A percentile compares a stretch with the other conserved stretches of the same genome.
phyloP scores from a whole-genome alignment of 1,284 basidiomycete genomes.

The Moniliophthora roreri region DNA sequence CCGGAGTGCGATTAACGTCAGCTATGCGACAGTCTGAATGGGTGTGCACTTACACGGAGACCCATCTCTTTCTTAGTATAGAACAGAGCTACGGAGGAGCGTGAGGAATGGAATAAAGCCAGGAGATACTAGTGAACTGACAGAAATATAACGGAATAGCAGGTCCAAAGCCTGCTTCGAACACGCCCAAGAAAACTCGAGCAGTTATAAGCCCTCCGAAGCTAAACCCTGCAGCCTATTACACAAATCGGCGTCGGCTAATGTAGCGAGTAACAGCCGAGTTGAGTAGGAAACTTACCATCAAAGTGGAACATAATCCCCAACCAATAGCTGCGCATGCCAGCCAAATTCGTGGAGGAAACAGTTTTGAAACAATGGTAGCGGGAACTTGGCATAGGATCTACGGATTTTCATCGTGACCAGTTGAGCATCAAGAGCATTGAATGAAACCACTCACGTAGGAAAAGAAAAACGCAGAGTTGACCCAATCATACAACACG shows the following conservation, averaged over 20 bases:
- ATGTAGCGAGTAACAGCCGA: not conserved
- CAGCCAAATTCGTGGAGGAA: constrained; percentile 65
- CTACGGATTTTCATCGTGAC: no score
- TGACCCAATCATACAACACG: constrained; percentile 69
- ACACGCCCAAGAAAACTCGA: constrained; percentile 63
- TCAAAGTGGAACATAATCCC: constrained; percentile 68
- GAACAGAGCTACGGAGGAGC: constrained; percentile 53
- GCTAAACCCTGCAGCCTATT: constrained; percentile 56
- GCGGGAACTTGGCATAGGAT: constrained; percentile 73
- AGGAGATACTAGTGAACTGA: constrained; percentile 29
- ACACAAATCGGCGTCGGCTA: not conserved
- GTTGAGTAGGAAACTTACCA: constrained; percentile 43
- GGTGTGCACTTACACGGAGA: constrained; percentile 40
- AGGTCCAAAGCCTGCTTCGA: constrained; percentile 75
- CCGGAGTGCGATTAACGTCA: not conserved
- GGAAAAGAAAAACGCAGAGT: constrained; percentile 74
- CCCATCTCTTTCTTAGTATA: constrained; percentile 77
- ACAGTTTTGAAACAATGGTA: constrained; percentile 64
- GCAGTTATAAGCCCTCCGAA: constrained; percentile 58
- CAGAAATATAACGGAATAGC: constrained; percentile 75
- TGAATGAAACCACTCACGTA: constrained; percentile 52
- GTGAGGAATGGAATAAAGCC: not conserved
- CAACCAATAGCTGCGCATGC: constrained; percentile 66
- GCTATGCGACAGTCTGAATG: not conserved
- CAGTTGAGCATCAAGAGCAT: no score